phyloP scores from a whole-genome alignment of 208 protist genomes.

The Giardia muris region DNA sequence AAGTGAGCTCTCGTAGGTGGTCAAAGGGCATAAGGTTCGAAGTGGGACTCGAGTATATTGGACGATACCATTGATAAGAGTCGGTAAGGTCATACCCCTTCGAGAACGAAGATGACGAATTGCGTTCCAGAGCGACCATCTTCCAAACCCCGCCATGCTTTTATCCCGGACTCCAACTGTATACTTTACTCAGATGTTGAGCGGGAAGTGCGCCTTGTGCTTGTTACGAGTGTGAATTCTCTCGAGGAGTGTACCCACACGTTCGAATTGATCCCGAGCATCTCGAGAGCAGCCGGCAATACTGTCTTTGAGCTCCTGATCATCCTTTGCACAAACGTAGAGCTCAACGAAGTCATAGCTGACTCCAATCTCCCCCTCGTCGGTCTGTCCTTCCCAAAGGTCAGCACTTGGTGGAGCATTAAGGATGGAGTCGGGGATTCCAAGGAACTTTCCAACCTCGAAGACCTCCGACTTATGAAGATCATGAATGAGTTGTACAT shows the following conservation, averaged over 20 bases:
- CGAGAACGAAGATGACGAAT: no score
- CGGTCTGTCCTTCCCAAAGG: slow-evolving; percentile 77
- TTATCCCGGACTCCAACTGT: no score
- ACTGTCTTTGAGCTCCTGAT: slow-evolving; percentile 54
- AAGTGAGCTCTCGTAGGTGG: not conserved
- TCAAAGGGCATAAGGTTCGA: no score
- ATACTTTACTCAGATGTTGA: slow-evolving; percentile 43
- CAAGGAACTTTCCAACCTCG: slow-evolving; percentile 49
- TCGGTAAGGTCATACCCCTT: no score
- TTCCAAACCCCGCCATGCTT: no score
- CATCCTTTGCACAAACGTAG: slow-evolving; percentile 52
- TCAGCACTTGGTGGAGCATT: slow-evolving; percentile 67
- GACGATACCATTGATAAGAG: no score
- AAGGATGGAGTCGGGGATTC: slow-evolving; percentile 59
- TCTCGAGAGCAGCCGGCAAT: slow-evolving; percentile 47
- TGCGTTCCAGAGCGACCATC: no score
- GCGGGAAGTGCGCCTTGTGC: slow-evolving; percentile 55
- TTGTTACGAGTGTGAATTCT: slow-evolving; percentile 63
- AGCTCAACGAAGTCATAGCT: slow-evolving; percentile 81
- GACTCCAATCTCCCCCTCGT: slow-evolving; percentile 78
- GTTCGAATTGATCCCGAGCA: slow-evolving; percentile 56
- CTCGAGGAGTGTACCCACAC: slow-evolving; percentile 54
- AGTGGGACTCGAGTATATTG: no score
- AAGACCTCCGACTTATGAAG: slow-evolving; percentile 77
- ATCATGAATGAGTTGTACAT: slow-evolving; percentile 77